Evolutionary conservation across 768 basidiomycete genomes (phyloP).

Genomic region (Rhodocollybia butyracea): DNA sequence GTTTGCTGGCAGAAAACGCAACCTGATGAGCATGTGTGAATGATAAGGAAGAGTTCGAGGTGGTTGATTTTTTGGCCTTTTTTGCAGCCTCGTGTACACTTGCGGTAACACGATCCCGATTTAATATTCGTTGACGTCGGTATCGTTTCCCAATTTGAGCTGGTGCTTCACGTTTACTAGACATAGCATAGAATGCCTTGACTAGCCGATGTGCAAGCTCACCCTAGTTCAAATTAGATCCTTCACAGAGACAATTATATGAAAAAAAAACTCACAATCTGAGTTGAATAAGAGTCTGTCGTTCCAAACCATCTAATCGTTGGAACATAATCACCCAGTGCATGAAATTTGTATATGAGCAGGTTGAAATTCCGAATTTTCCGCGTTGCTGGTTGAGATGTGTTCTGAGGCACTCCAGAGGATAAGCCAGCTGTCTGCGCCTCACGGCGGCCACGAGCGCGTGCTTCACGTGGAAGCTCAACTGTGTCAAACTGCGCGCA

Average conservation of each 20-base stretch:
- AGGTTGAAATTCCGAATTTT: too few relatives aligned
- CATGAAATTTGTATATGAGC: conserved; percentile 29
- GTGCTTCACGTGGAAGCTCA: conserved; percentile 5
- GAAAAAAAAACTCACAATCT: conserved; percentile 25
- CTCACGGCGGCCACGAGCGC: conserved; percentile 4
- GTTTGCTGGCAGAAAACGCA: too few relatives aligned
- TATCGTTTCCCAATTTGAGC: too few relatives aligned
- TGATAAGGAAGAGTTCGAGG: too few relatives aligned
- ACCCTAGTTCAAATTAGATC: too few relatives aligned
- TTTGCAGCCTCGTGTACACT: too few relatives aligned
- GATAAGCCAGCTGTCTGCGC: not conserved
- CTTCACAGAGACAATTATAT: too few relatives aligned
- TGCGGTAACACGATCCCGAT: too few relatives aligned
- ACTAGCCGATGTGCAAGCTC: conserved; percentile 34
- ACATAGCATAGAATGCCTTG: conserved; percentile 32
- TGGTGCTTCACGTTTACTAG: conserved; percentile 29
- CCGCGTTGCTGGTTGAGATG: conserved; percentile 2
- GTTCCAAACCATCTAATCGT: conserved; percentile 26
- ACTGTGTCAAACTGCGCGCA: not conserved
- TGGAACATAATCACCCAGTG: conserved; percentile 27
- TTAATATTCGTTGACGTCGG: too few relatives aligned
- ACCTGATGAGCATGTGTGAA: too few relatives aligned
- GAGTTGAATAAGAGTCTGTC: conserved; percentile 34
- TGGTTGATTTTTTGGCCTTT: too few relatives aligned
- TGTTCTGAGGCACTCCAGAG: not conserved